Conservation (phyloP, 2,329 filamentous ascomycete species). For the Xylaria polymorpha region DNA sequence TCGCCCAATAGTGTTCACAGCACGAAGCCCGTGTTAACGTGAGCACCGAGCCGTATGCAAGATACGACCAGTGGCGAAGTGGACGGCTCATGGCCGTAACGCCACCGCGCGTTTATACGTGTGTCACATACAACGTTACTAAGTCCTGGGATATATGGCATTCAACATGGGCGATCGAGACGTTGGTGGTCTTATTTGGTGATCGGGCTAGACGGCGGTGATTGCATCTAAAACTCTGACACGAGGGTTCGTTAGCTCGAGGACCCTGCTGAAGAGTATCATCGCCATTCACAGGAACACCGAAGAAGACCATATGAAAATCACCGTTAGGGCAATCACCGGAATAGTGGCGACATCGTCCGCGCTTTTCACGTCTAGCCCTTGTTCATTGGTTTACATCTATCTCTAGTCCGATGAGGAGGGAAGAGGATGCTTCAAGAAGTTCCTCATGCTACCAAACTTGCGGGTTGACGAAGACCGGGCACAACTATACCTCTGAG, state of each 20-base stretch:
- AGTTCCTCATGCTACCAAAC: not conserved
- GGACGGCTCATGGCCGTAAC: not conserved
- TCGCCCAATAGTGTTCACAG: not conserved
- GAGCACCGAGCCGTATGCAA: not conserved
- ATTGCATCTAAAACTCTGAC: not conserved
- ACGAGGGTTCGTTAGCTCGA: not conserved
- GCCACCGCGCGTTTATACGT: not conserved
- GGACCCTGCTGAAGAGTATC: not conserved
- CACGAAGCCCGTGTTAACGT: not conserved
- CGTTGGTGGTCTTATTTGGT: not conserved
- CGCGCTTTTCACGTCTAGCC: not conserved
- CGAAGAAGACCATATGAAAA: not conserved
- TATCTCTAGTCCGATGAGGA: not conserved
- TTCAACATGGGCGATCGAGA: not conserved
- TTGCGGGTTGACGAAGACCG: too few relatives aligned
- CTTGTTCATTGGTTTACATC: not conserved
- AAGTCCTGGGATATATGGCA: not conserved
- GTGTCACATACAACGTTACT: not conserved
- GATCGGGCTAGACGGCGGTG: not conserved
- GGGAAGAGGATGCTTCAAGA: not conserved
- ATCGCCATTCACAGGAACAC: not conserved
- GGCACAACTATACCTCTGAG: not conserved
- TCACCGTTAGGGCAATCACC: not conserved
- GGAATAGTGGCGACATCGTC: not conserved
- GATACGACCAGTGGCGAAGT: not conserved